These are phyloP conservation scores for Chrysophaeum taylorii DNA, from an alignment of 352 stramenopile species.

Conservation along the genomic window DNA sequence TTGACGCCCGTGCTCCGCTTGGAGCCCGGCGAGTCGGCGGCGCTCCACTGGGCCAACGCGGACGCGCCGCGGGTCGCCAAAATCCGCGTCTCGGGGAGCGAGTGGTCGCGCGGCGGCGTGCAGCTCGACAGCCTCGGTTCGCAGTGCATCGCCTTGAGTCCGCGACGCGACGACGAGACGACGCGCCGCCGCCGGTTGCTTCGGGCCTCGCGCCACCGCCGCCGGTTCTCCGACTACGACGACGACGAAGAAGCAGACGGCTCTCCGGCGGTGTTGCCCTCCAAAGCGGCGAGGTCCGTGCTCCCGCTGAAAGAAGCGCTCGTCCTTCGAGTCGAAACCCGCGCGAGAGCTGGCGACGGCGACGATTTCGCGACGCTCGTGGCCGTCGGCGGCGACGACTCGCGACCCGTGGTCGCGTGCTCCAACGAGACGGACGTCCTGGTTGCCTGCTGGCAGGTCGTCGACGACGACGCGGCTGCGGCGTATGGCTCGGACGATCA, in stretches of 20 bases:
- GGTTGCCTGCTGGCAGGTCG: not conserved
- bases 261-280: no score
- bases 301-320: not conserved
- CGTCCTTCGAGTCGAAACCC: not conserved
- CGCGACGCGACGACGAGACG: no score
- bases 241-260: no score
- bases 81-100: not conserved
- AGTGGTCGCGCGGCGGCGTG: not conserved
- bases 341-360: not conserved
- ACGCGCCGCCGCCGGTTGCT: no score
- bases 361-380: slow-evolving; percentile 4
- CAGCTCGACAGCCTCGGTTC: not conserved
- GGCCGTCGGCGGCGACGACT: not conserved
- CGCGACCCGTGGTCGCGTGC: not conserved
- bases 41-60: not conserved
- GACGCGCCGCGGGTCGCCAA: not conserved
- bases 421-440: slow-evolving; percentile 13
- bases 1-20: no score
- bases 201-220: no score
- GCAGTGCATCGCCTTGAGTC: not conserved
- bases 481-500: not conserved
- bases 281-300: not conserved
- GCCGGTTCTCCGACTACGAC: no score
- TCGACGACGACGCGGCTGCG: not conserved
- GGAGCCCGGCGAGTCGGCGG: not conserved